Evolutionary conservation across 148 eudicot species (phyloP), one percentile per base, ranked within the genome.

Genomic region (Persicaria maculosa): DNA sequence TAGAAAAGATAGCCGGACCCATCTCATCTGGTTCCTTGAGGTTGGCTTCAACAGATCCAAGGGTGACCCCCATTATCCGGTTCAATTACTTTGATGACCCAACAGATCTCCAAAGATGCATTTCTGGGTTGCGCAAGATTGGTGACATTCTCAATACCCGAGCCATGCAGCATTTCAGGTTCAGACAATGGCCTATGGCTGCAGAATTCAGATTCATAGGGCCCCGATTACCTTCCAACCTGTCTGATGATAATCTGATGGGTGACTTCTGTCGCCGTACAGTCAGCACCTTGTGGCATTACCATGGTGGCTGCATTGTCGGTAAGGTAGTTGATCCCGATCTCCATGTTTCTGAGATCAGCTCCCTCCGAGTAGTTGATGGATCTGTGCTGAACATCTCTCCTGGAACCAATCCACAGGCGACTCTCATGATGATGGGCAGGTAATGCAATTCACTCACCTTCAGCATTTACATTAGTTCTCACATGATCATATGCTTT

Each of bases 381-480:
- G 96, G 98, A 10, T 94, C 98, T 0, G 80, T 86, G 14, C 78
- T 94, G 70, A 79, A 85, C 0, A 61, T 92, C 0, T 91, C 98
- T 68, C 97, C 98, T 5, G 98, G 98, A 58, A 94, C 97, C 19
- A 94, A 94, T 84, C 98, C 96, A 9, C 98, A 94, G 81, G 98
- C 97, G 22, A 94, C 93, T 54, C 81, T 94, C 75, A 62, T 94
- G 57, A 91, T 94, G 98, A 84, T 94, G 74, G 98, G 98, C 50
- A 81, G 98, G 98, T 93, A 45, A 77, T 74, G 78, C 31, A 61
- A 4, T 22, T 50, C 14, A 5, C 48, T 36, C 85, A 88, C 74
- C 77, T 74, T 7, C 9, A 48, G 17, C 22, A 10, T 72, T 58
- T 6, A 59, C 12, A 72, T 31, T 47, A 50, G 44, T 72, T 7